Percentiles rank a stretch among this genome's conserved stretches.
These are phyloP conservation scores for Eragrostis tef DNA, from an alignment of 202 grass and related monocot genomes.

Conservation along the genomic window DNA sequence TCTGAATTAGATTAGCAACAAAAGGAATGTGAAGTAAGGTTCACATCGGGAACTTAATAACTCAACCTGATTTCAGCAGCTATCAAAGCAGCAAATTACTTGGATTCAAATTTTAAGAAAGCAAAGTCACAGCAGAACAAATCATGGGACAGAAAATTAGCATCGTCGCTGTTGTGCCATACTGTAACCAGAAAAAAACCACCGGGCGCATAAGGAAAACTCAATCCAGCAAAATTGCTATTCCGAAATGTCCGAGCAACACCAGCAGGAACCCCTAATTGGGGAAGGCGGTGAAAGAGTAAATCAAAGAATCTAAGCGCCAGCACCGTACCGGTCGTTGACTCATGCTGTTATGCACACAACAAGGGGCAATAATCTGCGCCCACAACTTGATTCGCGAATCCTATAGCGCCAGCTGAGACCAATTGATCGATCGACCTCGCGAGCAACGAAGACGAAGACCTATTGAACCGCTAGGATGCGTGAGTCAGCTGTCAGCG, in stretches of 20 bases:
- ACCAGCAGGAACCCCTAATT: not conserved
- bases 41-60: not conserved
- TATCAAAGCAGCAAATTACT: not conserved
- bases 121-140: not conserved
- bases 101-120: not conserved
- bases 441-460: not conserved
- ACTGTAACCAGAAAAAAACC: not conserved
- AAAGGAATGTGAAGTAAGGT: not conserved
- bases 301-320: not conserved
- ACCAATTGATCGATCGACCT: not conserved
- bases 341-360: not conserved
- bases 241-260: not conserved
- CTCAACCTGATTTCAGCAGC: not conserved
- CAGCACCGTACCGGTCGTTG: not conserved
- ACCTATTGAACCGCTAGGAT: not conserved
- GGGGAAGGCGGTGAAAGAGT: not conserved
- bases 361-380: not conserved
- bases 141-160: not conserved
- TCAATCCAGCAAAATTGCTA: not conserved
- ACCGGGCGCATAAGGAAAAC: not conserved
- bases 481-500: not conserved
- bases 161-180: not conserved
- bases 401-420: not conserved
- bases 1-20: not conserved
- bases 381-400: not conserved